phyloP scores from a whole-genome alignment of 2,329 filamentous ascomycete genomes.

The Lasiodiplodia citricola region DNA sequence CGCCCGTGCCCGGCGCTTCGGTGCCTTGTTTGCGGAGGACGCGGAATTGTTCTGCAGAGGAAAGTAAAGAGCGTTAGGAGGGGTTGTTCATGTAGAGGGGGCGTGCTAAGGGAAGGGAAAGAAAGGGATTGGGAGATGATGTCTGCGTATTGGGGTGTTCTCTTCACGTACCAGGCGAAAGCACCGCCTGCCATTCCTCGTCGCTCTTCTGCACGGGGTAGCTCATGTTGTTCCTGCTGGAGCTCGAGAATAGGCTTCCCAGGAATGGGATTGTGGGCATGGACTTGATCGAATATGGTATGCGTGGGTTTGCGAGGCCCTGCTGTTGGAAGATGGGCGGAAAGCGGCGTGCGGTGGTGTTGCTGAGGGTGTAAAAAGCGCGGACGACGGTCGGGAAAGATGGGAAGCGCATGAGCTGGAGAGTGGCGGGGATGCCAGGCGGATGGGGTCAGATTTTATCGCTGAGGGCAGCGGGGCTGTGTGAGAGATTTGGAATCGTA shows the following conservation, averaged over 20 bases:
- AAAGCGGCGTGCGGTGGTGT: constrained; percentile 46
- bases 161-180: constrained; percentile 68
- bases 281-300: constrained; percentile 52
- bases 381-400: constrained; percentile 47
- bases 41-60: constrained; percentile 82
- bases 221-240: constrained; percentile 46
- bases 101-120: too few relatives aligned
- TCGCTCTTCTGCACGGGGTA: constrained; percentile 82
- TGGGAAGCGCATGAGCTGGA: constrained; percentile 22
- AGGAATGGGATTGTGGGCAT: constrained; percentile 83
- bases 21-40: constrained; percentile 92
- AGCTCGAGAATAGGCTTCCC: constrained; percentile 73
- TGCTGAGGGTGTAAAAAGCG: constrained; percentile 54
- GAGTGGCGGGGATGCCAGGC: not conserved
- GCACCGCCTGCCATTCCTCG: constrained; percentile 86
- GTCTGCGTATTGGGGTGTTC: too few relatives aligned
- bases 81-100: not conserved
- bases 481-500: not conserved
- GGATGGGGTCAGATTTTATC: not conserved
- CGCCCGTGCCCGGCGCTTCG: constrained; percentile 77
- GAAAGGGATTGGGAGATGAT: not conserved
- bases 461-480: not conserved
- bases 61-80: constrained; percentile 28
- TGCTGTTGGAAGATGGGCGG: constrained; percentile 27
- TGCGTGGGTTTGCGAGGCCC: constrained; percentile 35